Conservation (phyloP, 2,329 filamentous ascomycete species). For the Colletotrichum sidae region DNA sequence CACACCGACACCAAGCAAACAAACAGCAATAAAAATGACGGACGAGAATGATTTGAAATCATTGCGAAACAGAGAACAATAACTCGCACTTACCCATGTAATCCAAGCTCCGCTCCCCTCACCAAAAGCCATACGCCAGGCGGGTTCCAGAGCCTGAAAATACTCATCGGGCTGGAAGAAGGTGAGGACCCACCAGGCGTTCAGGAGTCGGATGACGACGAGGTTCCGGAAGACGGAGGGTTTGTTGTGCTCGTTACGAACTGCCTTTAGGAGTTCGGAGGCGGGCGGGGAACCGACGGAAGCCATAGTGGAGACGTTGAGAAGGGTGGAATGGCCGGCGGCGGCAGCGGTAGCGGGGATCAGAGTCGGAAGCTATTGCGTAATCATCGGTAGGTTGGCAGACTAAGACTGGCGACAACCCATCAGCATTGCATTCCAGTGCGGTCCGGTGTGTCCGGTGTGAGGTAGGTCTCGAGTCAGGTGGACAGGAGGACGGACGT, state of each 20-base stretch:
- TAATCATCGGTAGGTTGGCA: conserved; percentile 33
- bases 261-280: conserved; percentile 40
- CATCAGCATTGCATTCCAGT: too few species aligned
- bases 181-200: conserved; percentile 82
- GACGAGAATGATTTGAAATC: background rate
- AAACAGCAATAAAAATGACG: background rate
- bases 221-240: conserved; percentile 49
- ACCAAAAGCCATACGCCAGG: conserved; percentile 91
- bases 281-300: conserved; percentile 38
- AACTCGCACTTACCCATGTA: conserved; percentile 80
- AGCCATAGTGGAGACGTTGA: conserved; percentile 36
- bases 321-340: conserved; percentile 7
- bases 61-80: background rate
- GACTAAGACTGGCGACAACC: background rate
- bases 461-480: too few species aligned
- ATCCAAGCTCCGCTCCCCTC: conserved; percentile 84
- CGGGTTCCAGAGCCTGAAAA: conserved; percentile 94
- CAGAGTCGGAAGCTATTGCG: conserved; percentile 32
- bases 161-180: conserved; percentile 99
- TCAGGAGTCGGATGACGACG: conserved; percentile 80
- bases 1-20: conserved; percentile 6
- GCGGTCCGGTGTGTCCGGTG: too few species aligned
- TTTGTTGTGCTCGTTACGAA: conserved; percentile 41
- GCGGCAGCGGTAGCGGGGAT: conserved; percentile 8
- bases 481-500: too few species aligned